Percentiles rank a stretch among this genome's conserved stretches.
Evolutionary conservation across 768 basidiomycete genomes (phyloP).

Genomic region (Agrocybe praecox): DNA sequence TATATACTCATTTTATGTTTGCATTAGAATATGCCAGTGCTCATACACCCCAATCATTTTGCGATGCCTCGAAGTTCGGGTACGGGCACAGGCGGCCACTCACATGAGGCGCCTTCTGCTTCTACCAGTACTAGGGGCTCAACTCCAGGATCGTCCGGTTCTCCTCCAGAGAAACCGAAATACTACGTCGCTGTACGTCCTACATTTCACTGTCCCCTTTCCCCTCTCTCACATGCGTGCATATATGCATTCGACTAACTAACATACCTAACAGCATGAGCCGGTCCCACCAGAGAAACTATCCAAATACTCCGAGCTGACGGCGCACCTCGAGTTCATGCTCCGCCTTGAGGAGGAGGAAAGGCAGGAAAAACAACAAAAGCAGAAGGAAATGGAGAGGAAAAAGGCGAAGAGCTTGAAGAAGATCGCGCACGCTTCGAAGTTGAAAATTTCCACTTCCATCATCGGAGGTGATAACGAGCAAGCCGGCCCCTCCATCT

Average conservation of each 20-base stretch:
- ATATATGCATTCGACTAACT: too few relatives aligned
- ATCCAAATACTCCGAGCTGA: constrained; percentile 28
- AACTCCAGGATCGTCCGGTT: too few relatives aligned
- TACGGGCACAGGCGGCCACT: neutral
- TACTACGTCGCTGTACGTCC: constrained; percentile 1
- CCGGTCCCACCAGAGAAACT: constrained; percentile 20
- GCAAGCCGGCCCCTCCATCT: too few relatives aligned
- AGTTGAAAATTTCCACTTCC: neutral
- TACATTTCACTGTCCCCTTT: too few relatives aligned
- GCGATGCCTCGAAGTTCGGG: neutral
- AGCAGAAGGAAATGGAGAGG: too few relatives aligned
- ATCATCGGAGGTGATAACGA: too few relatives aligned
- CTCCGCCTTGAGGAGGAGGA: constrained; percentile 13
- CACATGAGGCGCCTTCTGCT: too few relatives aligned
- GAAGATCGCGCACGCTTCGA: neutral
- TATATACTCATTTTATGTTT: too few relatives aligned
- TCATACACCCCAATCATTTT: neutral
- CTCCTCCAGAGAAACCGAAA: neutral
- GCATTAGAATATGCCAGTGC: neutral
- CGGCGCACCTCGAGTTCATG: constrained; percentile 23
- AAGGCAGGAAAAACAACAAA: too few relatives aligned
- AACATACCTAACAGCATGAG: constrained; percentile 18
- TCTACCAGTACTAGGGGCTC: too few relatives aligned
- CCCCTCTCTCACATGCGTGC: too few relatives aligned
- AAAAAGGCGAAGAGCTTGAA: neutral